These are phyloP conservation scores for Penicillium herquei DNA, from an alignment of 495 filamentous ascomycete species.

Conservation along the genomic window DNA sequence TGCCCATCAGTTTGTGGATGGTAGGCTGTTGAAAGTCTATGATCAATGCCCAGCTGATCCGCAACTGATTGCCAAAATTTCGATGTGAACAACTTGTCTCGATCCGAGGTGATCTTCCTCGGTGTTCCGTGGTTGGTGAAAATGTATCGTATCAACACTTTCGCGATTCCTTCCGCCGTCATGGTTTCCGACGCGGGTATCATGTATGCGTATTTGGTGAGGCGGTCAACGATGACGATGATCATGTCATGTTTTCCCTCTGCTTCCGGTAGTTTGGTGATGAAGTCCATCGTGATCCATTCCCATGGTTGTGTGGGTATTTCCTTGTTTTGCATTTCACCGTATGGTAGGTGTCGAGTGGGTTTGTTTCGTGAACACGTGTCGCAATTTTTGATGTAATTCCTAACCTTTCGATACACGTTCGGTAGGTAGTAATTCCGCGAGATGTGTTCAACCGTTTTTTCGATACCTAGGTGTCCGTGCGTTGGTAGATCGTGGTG, in stretches of 20 bases:
- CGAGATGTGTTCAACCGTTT: constrained; percentile 10
- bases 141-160: no score
- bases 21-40: constrained; percentile 20
- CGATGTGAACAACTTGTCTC: background rate
- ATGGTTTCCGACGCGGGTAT: no score
- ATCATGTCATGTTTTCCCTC: constrained; percentile 5
- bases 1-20: constrained; percentile 31
- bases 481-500: constrained; percentile 1
- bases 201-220: no score
- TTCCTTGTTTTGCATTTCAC: constrained; percentile 12
- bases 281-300: constrained; percentile 24
- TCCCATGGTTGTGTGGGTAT: constrained; percentile 8
- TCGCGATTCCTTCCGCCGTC: no score
- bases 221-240: background rate
- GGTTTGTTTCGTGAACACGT: constrained; percentile 4
- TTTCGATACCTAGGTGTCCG: constrained; percentile 4
- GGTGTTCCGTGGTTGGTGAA: background rate
- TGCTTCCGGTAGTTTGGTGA: constrained; percentile 9
- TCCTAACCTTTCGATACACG: background rate
- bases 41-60: background rate
- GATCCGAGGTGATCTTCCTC: background rate
- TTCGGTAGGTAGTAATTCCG: constrained; percentile 8
- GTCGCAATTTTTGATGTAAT: constrained; percentile 12
- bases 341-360: constrained; percentile 1
- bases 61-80: background rate